Percentiles rank a stretch among this genome's conserved stretches.
Conservation (phyloP, 1,284 basidiomycete species). For the Meripilus lineatus region DNA sequence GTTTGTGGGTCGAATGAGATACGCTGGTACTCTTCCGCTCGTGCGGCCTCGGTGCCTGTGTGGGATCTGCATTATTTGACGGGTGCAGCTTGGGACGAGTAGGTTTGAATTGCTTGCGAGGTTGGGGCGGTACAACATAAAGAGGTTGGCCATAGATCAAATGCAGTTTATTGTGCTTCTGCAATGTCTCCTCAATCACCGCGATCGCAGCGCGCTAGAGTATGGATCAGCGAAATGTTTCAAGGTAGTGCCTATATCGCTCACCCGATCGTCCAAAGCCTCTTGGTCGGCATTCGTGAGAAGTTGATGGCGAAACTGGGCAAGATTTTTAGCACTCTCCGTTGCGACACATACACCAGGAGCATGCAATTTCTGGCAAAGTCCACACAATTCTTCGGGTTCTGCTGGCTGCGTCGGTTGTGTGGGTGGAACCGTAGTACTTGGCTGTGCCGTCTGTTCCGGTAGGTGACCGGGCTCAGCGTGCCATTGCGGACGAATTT, state of each 20-base stretch:
- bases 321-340: conserved; percentile 55
- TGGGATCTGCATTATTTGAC: conserved; percentile 1
- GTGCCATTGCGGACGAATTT: too few relatives aligned
- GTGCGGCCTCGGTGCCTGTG: neutral
- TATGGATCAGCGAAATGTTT: conserved; percentile 1
- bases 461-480: too few relatives aligned
- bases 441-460: too few relatives aligned
- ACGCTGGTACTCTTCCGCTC: neutral
- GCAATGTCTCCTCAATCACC: conserved; percentile 60
- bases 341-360: conserved; percentile 57
- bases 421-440: neutral
- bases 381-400: conserved; percentile 39
- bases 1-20: neutral
- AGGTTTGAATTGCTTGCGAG: conserved; percentile 3
- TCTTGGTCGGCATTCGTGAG: conserved; percentile 58
- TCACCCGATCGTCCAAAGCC: conserved; percentile 56
- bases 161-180: conserved; percentile 45
- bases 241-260: conserved; percentile 16
- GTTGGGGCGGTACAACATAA: conserved; percentile 39
- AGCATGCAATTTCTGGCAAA: conserved; percentile 55
- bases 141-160: conserved; percentile 61
- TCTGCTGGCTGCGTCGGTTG: neutral
- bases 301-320: conserved; percentile 63
- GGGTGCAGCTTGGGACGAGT: conserved; percentile 13
- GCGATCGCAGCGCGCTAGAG: conserved; percentile 53